Base-by-base conservation (phyloP, 805 yeast species). In the Saccharomyces kudriavzevii region DNA sequence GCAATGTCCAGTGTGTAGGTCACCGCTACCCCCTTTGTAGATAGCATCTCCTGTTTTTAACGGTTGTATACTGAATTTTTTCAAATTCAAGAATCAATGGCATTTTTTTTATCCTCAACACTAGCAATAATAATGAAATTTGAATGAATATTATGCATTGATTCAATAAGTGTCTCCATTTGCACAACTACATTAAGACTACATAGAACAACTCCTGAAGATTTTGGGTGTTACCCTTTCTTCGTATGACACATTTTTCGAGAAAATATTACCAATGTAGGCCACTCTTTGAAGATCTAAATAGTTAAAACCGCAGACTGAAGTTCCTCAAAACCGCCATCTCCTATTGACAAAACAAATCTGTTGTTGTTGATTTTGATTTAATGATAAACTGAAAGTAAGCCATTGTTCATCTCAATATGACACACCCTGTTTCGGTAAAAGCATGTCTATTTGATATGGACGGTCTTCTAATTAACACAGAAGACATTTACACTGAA, bases 381-480 rank as follows among this genome's bases (percentile, higher is more conserved):
- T n/a, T 17, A 13, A 17, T 2, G 3, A 35, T 17, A 35, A 17
- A 5, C 11, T 17, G 17, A 17, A 17, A 17, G 13, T 13, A 35
- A 35, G 6, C 9, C 17, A 6, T 20, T 6, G 2, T 17, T 35
- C 9, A 35, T 1, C 11, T 8, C 10, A 35, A n/a, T 5, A 35
- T 35, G 43, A 35, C 43, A 8, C 43, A 35, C 17, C 43, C 43
- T 17, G 43, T 35, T 8, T 10, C 62, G 47, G 55, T 65, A 11
- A 67, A 62, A 52, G 72, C 72, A 59, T 70, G 73, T 56, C 61
- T 70, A 25, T 70, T 70, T 54, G 96, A 89, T 76, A 88, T 94
- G 98, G 99, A 94, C 68, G 99, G 99, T 1, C 79, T 95, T 25
- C 75, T 94, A 57, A 80, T 94, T 65, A 89, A 91, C 72, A 87